These are phyloP conservation scores for Gyromitra esculenta DNA, from an alignment of 2,329 filamentous ascomycete species.

Conservation along the genomic window DNA sequence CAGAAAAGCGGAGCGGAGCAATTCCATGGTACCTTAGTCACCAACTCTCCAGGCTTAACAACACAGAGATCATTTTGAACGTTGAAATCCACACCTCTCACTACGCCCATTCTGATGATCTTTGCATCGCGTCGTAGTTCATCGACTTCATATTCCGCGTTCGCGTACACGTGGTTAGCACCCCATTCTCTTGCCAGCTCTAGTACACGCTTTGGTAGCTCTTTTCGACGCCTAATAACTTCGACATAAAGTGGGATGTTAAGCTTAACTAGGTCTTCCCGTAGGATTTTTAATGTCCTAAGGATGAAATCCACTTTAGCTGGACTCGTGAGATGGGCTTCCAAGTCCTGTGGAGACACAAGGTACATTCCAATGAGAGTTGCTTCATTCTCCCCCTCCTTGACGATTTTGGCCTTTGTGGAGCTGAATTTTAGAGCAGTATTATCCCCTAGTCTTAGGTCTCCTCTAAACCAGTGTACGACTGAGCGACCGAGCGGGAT, in stretches of 20 bases:
- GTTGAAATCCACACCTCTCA: constrained; percentile 74
- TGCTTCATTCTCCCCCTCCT: constrained; percentile 63
- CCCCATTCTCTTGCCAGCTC: constrained; percentile 76
- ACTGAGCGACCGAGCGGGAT: constrained; percentile 71
- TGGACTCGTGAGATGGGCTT: constrained; percentile 79
- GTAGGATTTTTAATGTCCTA: constrained; percentile 73
- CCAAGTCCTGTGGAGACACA: constrained; percentile 82
- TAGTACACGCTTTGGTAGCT: constrained; percentile 70
- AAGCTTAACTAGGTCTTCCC: constrained; percentile 70
- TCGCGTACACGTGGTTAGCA: constrained; percentile 78
- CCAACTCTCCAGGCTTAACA: constrained; percentile 75
- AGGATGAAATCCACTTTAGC: constrained; percentile 82
- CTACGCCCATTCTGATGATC: constrained; percentile 70
- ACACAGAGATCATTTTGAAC: constrained; percentile 83
- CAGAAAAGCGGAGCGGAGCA: background rate
- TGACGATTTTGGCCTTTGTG: constrained; percentile 72
- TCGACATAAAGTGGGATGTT: constrained; percentile 83
- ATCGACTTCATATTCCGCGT: constrained; percentile 92
- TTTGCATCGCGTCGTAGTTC: constrained; percentile 80
- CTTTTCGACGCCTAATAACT: constrained; percentile 72
- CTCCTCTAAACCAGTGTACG: constrained; percentile 91
- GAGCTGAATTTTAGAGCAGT: constrained; percentile 74
- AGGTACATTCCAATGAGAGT: constrained; percentile 79
- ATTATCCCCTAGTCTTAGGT: constrained; percentile 79
- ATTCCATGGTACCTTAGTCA: constrained; percentile 46